A percentile compares a stretch with the other conserved stretches of the same genome.
Evolutionary conservation across 306 rosid genomes (phyloP).

Genomic region (Morella rubra): DNA sequence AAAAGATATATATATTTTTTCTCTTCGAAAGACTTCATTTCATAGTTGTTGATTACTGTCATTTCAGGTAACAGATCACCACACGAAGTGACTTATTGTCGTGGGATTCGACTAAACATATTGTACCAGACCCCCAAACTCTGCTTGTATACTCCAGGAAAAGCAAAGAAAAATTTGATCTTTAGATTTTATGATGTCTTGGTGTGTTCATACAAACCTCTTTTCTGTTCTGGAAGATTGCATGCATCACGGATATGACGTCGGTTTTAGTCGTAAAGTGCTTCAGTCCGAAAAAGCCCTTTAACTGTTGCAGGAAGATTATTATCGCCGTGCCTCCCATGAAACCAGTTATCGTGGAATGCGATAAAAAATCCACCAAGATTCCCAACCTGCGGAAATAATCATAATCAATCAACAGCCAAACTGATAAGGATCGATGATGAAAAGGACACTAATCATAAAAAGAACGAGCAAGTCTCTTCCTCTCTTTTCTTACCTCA

Average conservation of each 20-base stretch:
- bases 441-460: no score
- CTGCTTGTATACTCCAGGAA: slow-evolving; percentile 3
- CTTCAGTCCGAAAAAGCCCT: slow-evolving; percentile 64
- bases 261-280: slow-evolving; percentile 62
- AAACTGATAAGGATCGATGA: no score
- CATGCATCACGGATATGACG: slow-evolving; percentile 39
- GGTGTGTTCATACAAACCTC: slow-evolving; percentile 45
- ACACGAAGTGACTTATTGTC: neutral
- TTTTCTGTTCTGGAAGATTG: slow-evolving; percentile 30
- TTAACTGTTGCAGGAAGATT: slow-evolving; percentile 66
- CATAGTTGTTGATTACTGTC: neutral
- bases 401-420: neutral
- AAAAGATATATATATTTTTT: neutral
- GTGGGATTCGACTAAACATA: neutral
- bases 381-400: slow-evolving; percentile 64
- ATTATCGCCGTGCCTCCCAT: slow-evolving; percentile 84
- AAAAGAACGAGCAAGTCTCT: neutral
- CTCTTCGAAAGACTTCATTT: neutral
- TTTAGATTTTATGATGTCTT: neutral
- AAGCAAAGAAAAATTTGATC: neutral
- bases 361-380: slow-evolving; percentile 88
- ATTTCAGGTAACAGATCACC: neutral
- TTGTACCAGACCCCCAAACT: neutral
- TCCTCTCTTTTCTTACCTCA: slow-evolving; percentile 44
- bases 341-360: slow-evolving; percentile 83